Evolutionary conservation across 2,329 filamentous ascomycete genomes (phyloP).

Genomic region (Rhexocercosporidium sp.): DNA sequence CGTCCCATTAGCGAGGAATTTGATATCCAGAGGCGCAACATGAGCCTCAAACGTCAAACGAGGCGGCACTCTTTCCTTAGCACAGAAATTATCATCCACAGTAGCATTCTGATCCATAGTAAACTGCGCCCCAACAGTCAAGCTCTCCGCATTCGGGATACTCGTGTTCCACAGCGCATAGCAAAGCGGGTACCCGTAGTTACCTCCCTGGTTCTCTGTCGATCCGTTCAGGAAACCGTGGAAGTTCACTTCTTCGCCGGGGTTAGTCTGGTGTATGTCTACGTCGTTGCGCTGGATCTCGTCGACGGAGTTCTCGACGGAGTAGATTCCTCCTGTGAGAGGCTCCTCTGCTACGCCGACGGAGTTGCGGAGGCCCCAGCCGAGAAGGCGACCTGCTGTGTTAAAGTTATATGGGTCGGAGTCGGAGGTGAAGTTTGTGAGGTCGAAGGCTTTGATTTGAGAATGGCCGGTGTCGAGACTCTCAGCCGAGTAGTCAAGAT

Average conservation of each 20-base stretch:
- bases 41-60: conserved; percentile 68
- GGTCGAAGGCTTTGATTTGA: conserved; percentile 69
- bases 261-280: conserved; percentile 72
- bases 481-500: conserved; percentile 62
- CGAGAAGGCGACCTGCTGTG: conserved; percentile 53
- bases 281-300: conserved; percentile 59
- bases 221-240: conserved; percentile 59
- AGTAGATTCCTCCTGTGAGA: conserved; percentile 56
- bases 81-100: conserved; percentile 53
- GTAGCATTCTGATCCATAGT: conserved; percentile 45
- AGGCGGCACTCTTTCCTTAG: conserved; percentile 52
- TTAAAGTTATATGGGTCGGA: conserved; percentile 52
- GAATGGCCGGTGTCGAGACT: conserved; percentile 61
- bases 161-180: conserved; percentile 67
- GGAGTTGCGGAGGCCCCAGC: conserved; percentile 76
- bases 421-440: conserved; percentile 41
- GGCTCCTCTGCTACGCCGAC: conserved; percentile 73
- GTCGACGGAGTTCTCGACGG: conserved; percentile 75
- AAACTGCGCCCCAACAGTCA: conserved; percentile 58
- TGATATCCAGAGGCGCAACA: conserved; percentile 73
- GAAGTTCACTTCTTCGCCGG: conserved; percentile 76
- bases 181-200: conserved; percentile 76
- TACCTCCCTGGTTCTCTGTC: conserved; percentile 48
- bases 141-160: conserved; percentile 48
- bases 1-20: conserved; percentile 63